phyloP scores from a whole-genome alignment of 306 rosid genomes.

The Trifolium pratense region DNA sequence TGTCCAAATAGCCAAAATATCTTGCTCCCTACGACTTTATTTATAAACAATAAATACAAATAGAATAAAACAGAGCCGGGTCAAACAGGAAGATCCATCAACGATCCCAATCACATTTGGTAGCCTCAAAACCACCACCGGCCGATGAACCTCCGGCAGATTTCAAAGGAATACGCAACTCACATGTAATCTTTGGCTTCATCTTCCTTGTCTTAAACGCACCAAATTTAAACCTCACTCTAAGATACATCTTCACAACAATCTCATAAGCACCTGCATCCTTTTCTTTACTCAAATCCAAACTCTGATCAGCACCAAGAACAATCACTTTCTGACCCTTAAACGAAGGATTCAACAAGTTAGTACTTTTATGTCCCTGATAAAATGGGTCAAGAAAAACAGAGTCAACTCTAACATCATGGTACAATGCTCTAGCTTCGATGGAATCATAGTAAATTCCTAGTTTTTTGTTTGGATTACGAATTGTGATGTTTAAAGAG shows the following conservation, averaged over 20 bases:
- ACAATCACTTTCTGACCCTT: conserved; percentile 46
- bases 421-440: conserved; percentile 57
- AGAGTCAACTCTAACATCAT: conserved; percentile 47
- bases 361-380: conserved; percentile 73
- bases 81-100: conserved; percentile 28
- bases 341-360: conserved; percentile 43
- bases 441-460: conserved; percentile 73
- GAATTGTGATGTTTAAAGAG: conserved; percentile 51
- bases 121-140: conserved; percentile 44
- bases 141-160: conserved; percentile 20
- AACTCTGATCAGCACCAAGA: conserved; percentile 29
- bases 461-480: conserved; percentile 71
- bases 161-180: conserved; percentile 57
- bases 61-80: neutral
- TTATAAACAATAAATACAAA: neutral
- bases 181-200: conserved; percentile 68
- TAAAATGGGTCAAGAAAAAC: conserved; percentile 46
- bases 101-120: conserved; percentile 60
- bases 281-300: conserved; percentile 48
- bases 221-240: conserved; percentile 62
- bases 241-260: conserved; percentile 62
- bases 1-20: conserved; percentile 17
- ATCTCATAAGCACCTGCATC: conserved; percentile 48
- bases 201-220: conserved; percentile 50
- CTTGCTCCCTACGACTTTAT: too few relatives aligned